These are phyloP conservation scores for Ustilago sp. DNA, from an alignment of 1,284 basidiomycete species.

Conservation along the genomic window DNA sequence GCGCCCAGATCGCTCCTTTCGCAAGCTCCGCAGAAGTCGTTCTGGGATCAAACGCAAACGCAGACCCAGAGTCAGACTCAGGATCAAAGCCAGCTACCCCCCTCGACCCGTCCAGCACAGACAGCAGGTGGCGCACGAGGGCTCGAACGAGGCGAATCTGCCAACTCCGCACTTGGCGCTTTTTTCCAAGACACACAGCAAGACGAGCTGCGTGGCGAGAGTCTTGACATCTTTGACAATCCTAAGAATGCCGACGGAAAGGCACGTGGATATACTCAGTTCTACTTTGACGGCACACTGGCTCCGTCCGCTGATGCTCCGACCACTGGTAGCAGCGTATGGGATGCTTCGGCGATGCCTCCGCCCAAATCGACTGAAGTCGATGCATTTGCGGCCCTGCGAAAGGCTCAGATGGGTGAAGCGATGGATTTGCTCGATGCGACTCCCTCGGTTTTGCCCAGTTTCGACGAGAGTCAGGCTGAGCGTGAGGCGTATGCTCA, in stretches of 20 bases:
- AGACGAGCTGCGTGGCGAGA: slow-evolving; percentile 49
- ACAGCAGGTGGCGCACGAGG: slow-evolving; percentile 6
- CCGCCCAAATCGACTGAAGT: slow-evolving; percentile 55
- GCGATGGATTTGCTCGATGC: slow-evolving; percentile 49
- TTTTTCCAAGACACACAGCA: slow-evolving; percentile 65
- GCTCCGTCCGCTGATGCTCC: slow-evolving; percentile 9
- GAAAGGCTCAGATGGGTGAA: slow-evolving; percentile 53
- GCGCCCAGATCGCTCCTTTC: slow-evolving; percentile 4
- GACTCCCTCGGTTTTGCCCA: slow-evolving; percentile 52
- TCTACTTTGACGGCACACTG: slow-evolving; percentile 53
- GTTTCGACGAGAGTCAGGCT: slow-evolving; percentile 55
- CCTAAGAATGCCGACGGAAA: slow-evolving; percentile 39
- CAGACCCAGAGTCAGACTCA: slow-evolving; percentile 32
- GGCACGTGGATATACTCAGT: slow-evolving; percentile 55
- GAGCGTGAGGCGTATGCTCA: slow-evolving; percentile 42
- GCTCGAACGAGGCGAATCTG: slow-evolving; percentile 36
- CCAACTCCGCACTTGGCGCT: slow-evolving; percentile 59
- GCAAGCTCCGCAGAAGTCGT: slow-evolving; percentile 24
- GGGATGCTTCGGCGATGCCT: slow-evolving; percentile 56
- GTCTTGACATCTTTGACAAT: slow-evolving; percentile 61
- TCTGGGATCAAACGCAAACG: slow-evolving; percentile 39
- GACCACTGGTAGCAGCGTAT: slow-evolving; percentile 3
- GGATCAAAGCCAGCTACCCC: slow-evolving; percentile 21
- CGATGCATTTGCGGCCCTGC: slow-evolving; percentile 63
- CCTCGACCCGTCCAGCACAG: slow-evolving; percentile 12